phyloP scores from a whole-genome alignment of 2,329 filamentous ascomycete species.

The Ceratocystis lukuohia region DNA sequence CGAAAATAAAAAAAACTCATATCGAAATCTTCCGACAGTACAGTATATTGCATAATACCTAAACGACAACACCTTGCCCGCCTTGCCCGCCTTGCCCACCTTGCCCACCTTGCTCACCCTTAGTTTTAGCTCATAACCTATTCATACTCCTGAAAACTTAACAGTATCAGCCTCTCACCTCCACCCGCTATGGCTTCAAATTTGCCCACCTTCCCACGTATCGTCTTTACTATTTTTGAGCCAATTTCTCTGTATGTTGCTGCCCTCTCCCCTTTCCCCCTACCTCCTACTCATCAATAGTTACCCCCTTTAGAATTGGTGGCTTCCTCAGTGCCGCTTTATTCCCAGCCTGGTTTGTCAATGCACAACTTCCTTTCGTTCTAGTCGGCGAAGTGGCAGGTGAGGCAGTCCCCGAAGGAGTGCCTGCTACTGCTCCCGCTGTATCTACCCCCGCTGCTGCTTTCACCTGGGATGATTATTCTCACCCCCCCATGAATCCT shows the following conservation, averaged over 20 bases:
- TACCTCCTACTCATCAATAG: background rate
- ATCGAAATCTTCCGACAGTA: too few species aligned
- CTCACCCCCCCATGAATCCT: slow-evolving; percentile 26
- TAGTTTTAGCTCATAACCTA: too few species aligned
- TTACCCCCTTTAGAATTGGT: slow-evolving; percentile 34
- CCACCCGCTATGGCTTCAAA: slow-evolving; percentile 40
- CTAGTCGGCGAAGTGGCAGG: too few species aligned
- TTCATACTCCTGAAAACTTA: too few species aligned
- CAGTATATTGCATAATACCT: too few species aligned
- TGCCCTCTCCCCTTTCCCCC: background rate
- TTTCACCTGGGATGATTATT: too few species aligned
- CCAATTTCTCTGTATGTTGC: slow-evolving; percentile 50
- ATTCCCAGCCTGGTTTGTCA: slow-evolving; percentile 48
- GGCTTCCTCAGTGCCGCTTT: slow-evolving; percentile 45
- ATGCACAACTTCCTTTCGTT: slow-evolving; percentile 40
- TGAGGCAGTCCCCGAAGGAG: too few species aligned
- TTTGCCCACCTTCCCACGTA: slow-evolving; percentile 48
- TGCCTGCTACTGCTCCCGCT: slow-evolving; percentile 10
- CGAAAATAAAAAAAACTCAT: too few species aligned
- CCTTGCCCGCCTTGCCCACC: too few species aligned
- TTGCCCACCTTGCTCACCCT: too few species aligned
- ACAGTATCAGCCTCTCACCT: too few species aligned
- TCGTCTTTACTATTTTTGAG: slow-evolving; percentile 55
- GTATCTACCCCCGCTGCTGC: slow-evolving; percentile 26
- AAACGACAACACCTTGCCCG: too few species aligned